These are phyloP conservation scores for Sodiomyces alkalinus DNA, from an alignment of 2,329 filamentous ascomycete genomes.

Conservation along the genomic window DNA sequence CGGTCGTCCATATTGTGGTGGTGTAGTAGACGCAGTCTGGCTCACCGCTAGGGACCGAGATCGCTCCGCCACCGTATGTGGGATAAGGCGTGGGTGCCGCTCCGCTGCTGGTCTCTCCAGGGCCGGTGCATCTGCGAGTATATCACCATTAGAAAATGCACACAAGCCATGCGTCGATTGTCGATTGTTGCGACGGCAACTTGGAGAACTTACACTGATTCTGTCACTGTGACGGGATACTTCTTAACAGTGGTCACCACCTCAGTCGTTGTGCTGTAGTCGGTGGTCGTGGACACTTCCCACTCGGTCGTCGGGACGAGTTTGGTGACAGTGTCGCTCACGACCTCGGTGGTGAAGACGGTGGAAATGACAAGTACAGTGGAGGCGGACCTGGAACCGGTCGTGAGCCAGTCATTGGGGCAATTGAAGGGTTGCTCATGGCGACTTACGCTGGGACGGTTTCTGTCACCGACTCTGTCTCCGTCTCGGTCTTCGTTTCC, in stretches of 20 bases:
- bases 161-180: background rate
- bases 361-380: background rate
- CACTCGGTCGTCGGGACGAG: slow-evolving; percentile 1
- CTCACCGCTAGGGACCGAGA: slow-evolving; percentile 1
- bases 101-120: too few relatives aligned
- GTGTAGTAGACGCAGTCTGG: slow-evolving; percentile 8
- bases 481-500: too few relatives aligned
- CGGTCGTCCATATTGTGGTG: slow-evolving; percentile 8
- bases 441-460: too few relatives aligned
- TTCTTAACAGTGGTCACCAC: slow-evolving; percentile 3
- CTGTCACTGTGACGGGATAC: slow-evolving; percentile 8
- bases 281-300: too few relatives aligned
- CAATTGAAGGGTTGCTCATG: too few relatives aligned
- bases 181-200: too few relatives aligned
- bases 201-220: slow-evolving; percentile 4
- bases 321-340: background rate
- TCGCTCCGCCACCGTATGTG: slow-evolving; percentile 1
- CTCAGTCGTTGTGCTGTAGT: too few relatives aligned
- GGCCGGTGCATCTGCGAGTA: slow-evolving; percentile 2
- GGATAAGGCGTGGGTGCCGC: too few relatives aligned
- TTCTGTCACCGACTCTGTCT: too few relatives aligned
- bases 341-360: background rate
- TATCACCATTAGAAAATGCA: too few relatives aligned
- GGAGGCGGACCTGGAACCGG: too few relatives aligned
- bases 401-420: too few relatives aligned